phyloP scores from a whole-genome alignment of 2,329 filamentous ascomycete species.

The Phyllosticta citrichinensis region DNA sequence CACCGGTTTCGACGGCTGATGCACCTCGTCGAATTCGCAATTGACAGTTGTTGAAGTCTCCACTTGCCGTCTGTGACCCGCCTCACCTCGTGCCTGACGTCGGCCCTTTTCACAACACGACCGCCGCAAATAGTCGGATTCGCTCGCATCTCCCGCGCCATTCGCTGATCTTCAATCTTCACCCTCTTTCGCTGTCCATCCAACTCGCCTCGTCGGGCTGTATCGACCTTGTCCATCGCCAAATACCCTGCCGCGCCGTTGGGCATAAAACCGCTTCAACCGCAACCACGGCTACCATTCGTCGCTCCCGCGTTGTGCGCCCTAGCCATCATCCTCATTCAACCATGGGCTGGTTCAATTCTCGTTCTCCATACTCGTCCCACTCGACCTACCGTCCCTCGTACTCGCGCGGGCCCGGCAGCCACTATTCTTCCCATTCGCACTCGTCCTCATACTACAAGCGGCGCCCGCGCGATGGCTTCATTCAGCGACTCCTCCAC shows the following conservation, averaged over 20 bases:
- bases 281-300: neutral
- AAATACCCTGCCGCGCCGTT: neutral
- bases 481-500: constrained; percentile 62
- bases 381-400: constrained; percentile 23
- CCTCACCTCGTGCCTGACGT: neutral
- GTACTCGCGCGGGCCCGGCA: constrained; percentile 17
- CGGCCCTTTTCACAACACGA: neutral
- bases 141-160: neutral
- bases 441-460: constrained; percentile 58
- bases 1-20: neutral
- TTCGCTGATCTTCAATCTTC: neutral
- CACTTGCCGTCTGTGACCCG: neutral
- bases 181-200: neutral
- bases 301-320: neutral
- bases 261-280: neutral
- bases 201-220: neutral
- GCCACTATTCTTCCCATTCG: constrained; percentile 20
- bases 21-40: neutral
- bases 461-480: constrained; percentile 65
- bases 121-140: neutral
- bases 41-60: neutral
- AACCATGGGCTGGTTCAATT: constrained; percentile 28
- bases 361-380: constrained; percentile 19
- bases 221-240: neutral
- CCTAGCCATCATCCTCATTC: neutral